Evolutionary conservation across 306 rosid genomes (phyloP).

Genomic region (Pyrus bretschneideri): DNA sequence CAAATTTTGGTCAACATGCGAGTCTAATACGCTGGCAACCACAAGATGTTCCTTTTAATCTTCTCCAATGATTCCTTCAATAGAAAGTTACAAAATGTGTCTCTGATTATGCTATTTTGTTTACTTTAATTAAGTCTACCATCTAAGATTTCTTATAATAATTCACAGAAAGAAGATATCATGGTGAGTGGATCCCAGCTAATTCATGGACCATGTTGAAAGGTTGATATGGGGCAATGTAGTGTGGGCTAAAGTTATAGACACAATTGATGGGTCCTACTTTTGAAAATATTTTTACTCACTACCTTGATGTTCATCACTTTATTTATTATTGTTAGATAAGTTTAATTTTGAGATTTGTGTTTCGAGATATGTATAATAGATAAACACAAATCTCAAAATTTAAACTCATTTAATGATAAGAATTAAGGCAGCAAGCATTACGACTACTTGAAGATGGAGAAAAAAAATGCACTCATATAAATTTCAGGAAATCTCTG

Average conservation of each 20-base stretch:
- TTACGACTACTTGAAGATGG: too few relatives aligned
- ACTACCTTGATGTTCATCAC: rapidly evolving
- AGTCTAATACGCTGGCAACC: conserved; percentile 21
- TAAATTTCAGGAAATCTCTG: neutral
- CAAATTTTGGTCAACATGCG: conserved; percentile 13
- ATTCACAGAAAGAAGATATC: conserved; percentile 5
- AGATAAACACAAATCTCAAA: too few relatives aligned
- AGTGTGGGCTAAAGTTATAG: neutral
- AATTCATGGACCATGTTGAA: conserved; percentile 12
- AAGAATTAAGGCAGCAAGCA: too few relatives aligned
- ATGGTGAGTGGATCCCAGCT: conserved; percentile 4
- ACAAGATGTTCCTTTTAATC: conserved; percentile 7
- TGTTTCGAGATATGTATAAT: too few relatives aligned
- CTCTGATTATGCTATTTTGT: conserved; percentile 6
- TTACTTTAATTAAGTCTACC: conserved; percentile 17
- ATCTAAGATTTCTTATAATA: conserved; percentile 16
- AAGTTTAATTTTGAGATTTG: too few relatives aligned
- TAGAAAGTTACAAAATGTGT: conserved; percentile 19
- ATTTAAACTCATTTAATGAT: too few relatives aligned
- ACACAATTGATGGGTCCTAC: conserved; percentile 3
- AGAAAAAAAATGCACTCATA: neutral
- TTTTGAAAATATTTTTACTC: neutral
- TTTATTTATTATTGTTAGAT: too few relatives aligned
- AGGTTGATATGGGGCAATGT: conserved; percentile 7
- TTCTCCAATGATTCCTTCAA: conserved; percentile 2